A percentile compares a stretch with the other conserved stretches of the same genome.
phyloP scores from a whole-genome alignment of 1,284 basidiomycete genomes.

The Pyrrhoderma noxium region DNA sequence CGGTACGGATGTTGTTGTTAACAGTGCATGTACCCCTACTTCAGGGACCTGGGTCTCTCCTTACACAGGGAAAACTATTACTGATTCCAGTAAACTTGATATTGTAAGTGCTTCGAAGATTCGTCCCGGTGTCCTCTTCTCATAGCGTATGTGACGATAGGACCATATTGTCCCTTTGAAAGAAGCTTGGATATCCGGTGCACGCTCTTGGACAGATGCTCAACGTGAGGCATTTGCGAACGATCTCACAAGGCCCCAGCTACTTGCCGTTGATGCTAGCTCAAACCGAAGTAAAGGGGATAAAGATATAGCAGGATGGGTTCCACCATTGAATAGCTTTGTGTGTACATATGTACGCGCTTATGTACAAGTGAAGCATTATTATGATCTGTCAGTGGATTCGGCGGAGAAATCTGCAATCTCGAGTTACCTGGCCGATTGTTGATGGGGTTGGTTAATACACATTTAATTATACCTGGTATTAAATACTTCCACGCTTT shows the following conservation, averaged over 20 bases:
- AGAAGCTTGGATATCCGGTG: constrained; percentile 49
- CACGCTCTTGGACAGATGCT: constrained; percentile 40
- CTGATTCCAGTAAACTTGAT: constrained; percentile 39
- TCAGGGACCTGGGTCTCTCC: constrained; percentile 48
- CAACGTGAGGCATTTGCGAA: constrained; percentile 45
- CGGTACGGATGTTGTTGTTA: constrained; percentile 39
- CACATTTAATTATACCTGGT: too few species aligned
- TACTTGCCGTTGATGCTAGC: constrained; percentile 42
- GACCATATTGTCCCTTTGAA: constrained; percentile 48
- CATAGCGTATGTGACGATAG: constrained; percentile 24
- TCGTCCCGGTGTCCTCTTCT: not conserved
- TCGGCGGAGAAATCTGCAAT: constrained; percentile 30
- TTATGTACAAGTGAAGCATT: constrained; percentile 45
- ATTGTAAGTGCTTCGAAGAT: constrained; percentile 32
- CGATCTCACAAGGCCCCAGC: constrained; percentile 44
- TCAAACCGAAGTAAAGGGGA: constrained; percentile 35
- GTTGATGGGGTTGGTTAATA: too few species aligned
- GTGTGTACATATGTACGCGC: constrained; percentile 41
- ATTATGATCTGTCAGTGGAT: constrained; percentile 40
- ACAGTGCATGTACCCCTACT: constrained; percentile 34
- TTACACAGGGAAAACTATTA: constrained; percentile 40
- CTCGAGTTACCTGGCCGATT: constrained; percentile 22
- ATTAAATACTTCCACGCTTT: too few species aligned
- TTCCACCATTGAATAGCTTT: constrained; percentile 40
- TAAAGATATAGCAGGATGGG: constrained; percentile 39